A percentile compares a stretch with the other conserved stretches of the same genome.
These are phyloP conservation scores for Avicennia marina DNA, from an alignment of 257 asterid genomes.

Conservation along the genomic window DNA sequence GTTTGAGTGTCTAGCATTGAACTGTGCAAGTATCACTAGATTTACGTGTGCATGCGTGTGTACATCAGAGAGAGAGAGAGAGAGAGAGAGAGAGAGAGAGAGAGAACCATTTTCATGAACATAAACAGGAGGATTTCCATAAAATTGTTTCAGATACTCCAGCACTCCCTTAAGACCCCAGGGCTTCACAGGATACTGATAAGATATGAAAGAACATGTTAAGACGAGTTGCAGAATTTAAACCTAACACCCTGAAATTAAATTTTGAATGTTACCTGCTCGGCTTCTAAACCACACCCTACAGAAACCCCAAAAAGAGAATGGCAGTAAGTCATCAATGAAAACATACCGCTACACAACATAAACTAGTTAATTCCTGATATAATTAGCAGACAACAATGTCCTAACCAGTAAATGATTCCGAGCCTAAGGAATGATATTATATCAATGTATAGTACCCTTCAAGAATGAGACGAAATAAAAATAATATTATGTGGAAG, in stretches of 20 bases:
- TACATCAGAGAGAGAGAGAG: not conserved
- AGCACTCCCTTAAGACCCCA: constrained; percentile 35
- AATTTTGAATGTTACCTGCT: not conserved
- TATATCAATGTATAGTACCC: no score
- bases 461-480: not conserved
- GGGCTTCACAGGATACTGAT: constrained; percentile 25
- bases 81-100: not conserved
- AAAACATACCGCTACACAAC: no score
- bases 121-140: constrained; percentile 51
- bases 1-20: no score
- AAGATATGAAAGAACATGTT: not conserved
- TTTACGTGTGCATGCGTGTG: not conserved
- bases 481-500: not conserved
- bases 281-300: not conserved
- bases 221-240: not conserved
- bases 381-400: no score
- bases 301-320: not conserved
- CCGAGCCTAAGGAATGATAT: no score
- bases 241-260: no score
- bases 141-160: constrained; percentile 36
- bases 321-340: not conserved
- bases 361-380: no score
- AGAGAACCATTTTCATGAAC: constrained; percentile 53
- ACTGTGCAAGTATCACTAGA: not conserved
- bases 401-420: no score